Evolutionary conservation across 257 asterid genomes (phyloP), one percentile per base, ranked within the genome.

Genomic region (Phtheirospermum japonicum): DNA sequence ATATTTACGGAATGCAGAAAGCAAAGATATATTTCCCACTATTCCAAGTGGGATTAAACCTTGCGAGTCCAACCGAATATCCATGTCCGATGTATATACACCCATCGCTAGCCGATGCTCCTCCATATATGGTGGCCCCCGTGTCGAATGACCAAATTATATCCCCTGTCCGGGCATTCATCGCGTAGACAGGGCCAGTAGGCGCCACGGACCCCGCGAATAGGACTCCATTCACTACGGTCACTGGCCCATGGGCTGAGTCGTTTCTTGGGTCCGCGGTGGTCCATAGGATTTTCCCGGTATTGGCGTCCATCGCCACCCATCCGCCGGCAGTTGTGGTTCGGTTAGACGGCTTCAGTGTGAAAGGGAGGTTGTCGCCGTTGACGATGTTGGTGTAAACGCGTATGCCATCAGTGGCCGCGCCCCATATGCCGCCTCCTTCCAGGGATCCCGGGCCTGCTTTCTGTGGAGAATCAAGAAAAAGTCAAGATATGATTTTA

Each of bases 351-450:
- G 95, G 95, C 37, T 80, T 76, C 2, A 87, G 80, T 9, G 68
- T 64, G 75, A 87, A 85, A 9, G 79, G 77, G 19, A 68, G 53
- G n/a, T 71, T 57, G 65, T 71, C 31, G 4, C 66, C 73, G 10
- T 87, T 90, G 0, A 51, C 87, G 33, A 85, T 85, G 77, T 87
- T 85, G 6, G 96, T 90, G 65, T 82, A 90, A 0, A 90, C 78
- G 5, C 78, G 75, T 4, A 0, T 6, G 9, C 95, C 95, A 11
- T 83, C 96, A 0, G 85, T 82, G 7, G 93, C 93, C 7, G 90
- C 93, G 2, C 95, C 96, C 95, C 96, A 85, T 57, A 82, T 63
- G 11, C 90, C 95, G 30, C 96, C 96, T 57, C 95, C 95, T 72
- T 80, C 83, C 12, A 51, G 14, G 43, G 81, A 33, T 45, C 97